Evolutionary conservation across 202 grass and related monocot species (phyloP), one percentile per base, ranked within the genome.

Genomic region (Zizania palustris): DNA sequence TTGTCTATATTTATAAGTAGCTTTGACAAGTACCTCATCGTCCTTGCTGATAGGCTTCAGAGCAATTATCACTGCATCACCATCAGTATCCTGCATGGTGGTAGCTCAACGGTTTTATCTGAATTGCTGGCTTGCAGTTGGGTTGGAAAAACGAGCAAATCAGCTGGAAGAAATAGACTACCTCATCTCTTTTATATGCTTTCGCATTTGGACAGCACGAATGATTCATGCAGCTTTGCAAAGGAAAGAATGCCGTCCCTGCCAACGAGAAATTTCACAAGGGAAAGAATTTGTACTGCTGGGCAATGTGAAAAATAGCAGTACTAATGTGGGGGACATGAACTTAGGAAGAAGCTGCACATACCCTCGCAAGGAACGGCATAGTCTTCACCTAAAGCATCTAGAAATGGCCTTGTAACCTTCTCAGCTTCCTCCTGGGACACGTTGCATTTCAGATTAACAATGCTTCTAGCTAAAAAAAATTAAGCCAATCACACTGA

Each of bases 221-320:
- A 63, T 98, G 96, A 14, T 98, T 98, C 96, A 98, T 95, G 54
- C 91, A 98, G 67, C 96, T 98, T 76, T 98, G 96, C 21, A 98
- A 71, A 65, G 96, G 89, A 66, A 95, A 98, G 85, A 98, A 95
- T 20, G 83, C 89, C 20, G 91, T 98, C 40, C 96, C 96, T 98
- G 76, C 13, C 43, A 72, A 79, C 11, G 18, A 55, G 50, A 45
- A 84, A 48, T 12, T 69, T 51, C 20, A 49, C 53, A 89, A 44
- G 54, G 63, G 62, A 45, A 75, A 43, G 1, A 53, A 36, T 21
- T 40, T 51, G 51, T 67, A 79, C 28, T 80, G 50, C 16, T 48
- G 7, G 10, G 3, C 28, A 72, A 67, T 33, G 7, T 69, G 28
- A 64, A 63, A 63, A 60, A 35, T 34, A 16, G 28, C 38, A 78